Base-by-base conservation (phyloP, 345 rosid species). In the Pugionium dolabratum region DNA sequence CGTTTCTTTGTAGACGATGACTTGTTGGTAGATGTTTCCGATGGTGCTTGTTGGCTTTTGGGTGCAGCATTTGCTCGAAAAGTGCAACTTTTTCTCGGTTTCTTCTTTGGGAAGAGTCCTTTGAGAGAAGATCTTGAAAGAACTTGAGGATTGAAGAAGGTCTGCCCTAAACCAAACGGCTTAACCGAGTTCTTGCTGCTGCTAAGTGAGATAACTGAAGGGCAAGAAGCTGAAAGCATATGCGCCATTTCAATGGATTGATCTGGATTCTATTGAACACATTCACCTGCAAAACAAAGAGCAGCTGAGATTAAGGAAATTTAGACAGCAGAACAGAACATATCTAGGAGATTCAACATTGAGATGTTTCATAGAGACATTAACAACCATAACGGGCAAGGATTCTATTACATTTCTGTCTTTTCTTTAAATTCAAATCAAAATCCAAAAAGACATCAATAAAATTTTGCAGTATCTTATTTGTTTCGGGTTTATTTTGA, bases 191-290 rank as follows among this genome's bases (percentile, higher is more conserved):
- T 59, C 51, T 44, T 73, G 72, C 9, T 60, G 76, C 71, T 59
- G 75, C 73, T 57, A 45, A 79, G 65, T 1, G 82, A 66, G 58
- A 87, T 54, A 62, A 78, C 76, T 51, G 83, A 75, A 43, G 82
- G 82, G 80, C 75, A 75, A 26, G 97, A 79, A 68, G 84, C 68
- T 7, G 96, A 84, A 40, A 87, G 79, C 59, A 86, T 59, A 69
- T 84, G 84, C 53, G 91, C 82, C 98, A 92, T 92, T 37, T 3
- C 58, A 62, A 43, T 11, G 66, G 62, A 30, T 46, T 61, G 53
- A 40, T 76, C 43, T 53, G 44, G 70, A 66, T 62, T 53, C 49
- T 11, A 49, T 47, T 36, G 66, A 29, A 75, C 6, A 75, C 79
- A 76, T 37, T 10, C 70, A 83, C 89, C 92, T 86, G 83, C 43